These are phyloP conservation scores for Phlebiopsis flavidoalba DNA, from an alignment of 768 basidiomycete species.

Conservation along the genomic window DNA sequence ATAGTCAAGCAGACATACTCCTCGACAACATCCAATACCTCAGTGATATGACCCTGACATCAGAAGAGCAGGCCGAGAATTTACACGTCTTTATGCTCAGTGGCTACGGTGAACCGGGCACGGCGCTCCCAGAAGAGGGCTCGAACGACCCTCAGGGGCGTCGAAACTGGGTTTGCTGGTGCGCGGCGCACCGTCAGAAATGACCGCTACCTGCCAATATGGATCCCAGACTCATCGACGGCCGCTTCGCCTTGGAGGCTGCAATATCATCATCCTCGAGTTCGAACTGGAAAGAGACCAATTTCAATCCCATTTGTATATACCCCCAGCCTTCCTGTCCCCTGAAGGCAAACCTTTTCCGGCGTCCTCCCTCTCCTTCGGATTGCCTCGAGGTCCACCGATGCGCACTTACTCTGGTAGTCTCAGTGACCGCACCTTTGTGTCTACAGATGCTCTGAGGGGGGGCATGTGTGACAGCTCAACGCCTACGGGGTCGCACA, in stretches of 20 bases:
- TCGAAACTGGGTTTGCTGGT: slow-evolving; percentile 66
- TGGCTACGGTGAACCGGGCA: slow-evolving; percentile 68
- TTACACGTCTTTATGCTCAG: slow-evolving; percentile 66
- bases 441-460: slow-evolving; percentile 12
- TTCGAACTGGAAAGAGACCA: slow-evolving; percentile 72
- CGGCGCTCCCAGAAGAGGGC: slow-evolving; percentile 27
- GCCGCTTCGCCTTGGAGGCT: slow-evolving; percentile 9
- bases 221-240: neutral
- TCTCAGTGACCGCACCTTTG: slow-evolving; percentile 23
- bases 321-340: slow-evolving; percentile 28
- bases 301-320: slow-evolving; percentile 71
- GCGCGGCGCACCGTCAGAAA: slow-evolving; percentile 52
- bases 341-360: slow-evolving; percentile 12
- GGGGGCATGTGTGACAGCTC: slow-evolving; percentile 2
- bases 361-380: slow-evolving; percentile 24
- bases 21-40: slow-evolving; percentile 74
- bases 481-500: slow-evolving; percentile 13
- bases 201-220: slow-evolving; percentile 17
- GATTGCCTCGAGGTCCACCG: slow-evolving; percentile 16
- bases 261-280: slow-evolving; percentile 60
- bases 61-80: slow-evolving; percentile 39
- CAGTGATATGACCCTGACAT: slow-evolving; percentile 38
- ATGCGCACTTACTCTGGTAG: slow-evolving; percentile 11
- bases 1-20: slow-evolving; percentile 57
- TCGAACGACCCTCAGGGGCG: slow-evolving; percentile 27